Conservation (phyloP, 176 grass and related monocot genomes). For the Pontederia paniculata region DNA sequence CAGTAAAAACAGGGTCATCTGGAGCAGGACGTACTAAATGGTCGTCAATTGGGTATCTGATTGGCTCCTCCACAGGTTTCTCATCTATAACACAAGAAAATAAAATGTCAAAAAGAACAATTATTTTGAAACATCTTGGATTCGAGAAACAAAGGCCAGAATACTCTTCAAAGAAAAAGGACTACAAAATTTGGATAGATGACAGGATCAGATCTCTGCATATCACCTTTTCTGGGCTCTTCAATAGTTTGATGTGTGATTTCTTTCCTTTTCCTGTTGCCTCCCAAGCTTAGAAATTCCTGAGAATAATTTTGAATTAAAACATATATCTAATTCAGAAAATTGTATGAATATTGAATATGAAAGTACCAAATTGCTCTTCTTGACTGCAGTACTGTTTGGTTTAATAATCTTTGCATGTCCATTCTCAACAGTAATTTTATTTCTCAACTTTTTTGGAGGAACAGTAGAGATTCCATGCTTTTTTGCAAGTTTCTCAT, state of each 20-base stretch:
- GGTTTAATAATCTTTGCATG: slow-evolving; percentile 17
- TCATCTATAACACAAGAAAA: slow-evolving; percentile 26
- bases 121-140: not conserved
- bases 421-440: slow-evolving; percentile 31
- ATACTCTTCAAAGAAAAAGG: too few relatives aligned
- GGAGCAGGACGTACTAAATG: slow-evolving; percentile 39
- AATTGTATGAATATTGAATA: slow-evolving; percentile 1
- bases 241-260: slow-evolving; percentile 27
- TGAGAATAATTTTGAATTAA: slow-evolving; percentile 20
- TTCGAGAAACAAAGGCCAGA: not conserved
- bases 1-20: slow-evolving; percentile 43
- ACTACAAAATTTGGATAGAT: not conserved
- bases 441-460: slow-evolving; percentile 50
- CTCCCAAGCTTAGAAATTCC: slow-evolving; percentile 39
- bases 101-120: not conserved
- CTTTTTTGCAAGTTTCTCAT: slow-evolving; percentile 60
- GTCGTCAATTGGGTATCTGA: slow-evolving; percentile 92
- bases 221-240: slow-evolving; percentile 7
- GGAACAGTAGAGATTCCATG: slow-evolving; percentile 45
- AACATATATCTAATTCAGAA: slow-evolving; percentile 18
- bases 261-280: slow-evolving; percentile 31
- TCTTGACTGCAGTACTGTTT: slow-evolving; percentile 8
- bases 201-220: slow-evolving; percentile 27
- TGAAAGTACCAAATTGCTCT: slow-evolving; percentile 15
- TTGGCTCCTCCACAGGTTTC: not conserved